Base-by-base conservation (phyloP, 2,329 filamentous ascomycete species). In the Sarocladium brachiariae region DNA sequence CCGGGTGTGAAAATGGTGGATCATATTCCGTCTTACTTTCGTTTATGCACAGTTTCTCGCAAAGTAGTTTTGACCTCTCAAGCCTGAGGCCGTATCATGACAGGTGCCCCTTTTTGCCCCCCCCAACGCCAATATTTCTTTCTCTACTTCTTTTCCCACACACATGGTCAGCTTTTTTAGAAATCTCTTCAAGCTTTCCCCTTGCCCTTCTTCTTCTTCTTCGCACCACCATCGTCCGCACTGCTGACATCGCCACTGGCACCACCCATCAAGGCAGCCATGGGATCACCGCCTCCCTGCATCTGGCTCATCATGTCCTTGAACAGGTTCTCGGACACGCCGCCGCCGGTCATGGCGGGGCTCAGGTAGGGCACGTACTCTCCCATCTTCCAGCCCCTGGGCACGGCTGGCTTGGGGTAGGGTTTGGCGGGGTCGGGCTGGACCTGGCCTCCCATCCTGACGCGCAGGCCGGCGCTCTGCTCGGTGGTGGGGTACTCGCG, bases 241-340 rank as follows among this genome's bases (percentile, higher is more conserved):
- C 59, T 60, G 23, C 60, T 61, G 10, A 58, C 57, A 35, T 45
- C 52, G 9, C 52, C 56, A 34, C 58, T 53, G 13, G 55, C 64
- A 25, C 60, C 66, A 7, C 65, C 69, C 69, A 71, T 71, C 51
- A 71, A 54, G 33, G 69, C 71, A 7, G 65, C 61, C 71, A 74
- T 73, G 7, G 67, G 69, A 35, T 75, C 73, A 0, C 70, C 74
- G 2, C 68, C 70, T 2, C 67, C 67, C 61, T 76, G 74, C 89
- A 97, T 95, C 72, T 95, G 89, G 62, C 83, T 85, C 91, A 97
- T 96, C 77, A 96, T 95, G 59, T 96, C 91, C 73, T 93, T 89
- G 62, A 97, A 83, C 54, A 96, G 81, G 63, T 97, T 95, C 67
- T 99, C 93, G 55, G 83, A 91, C 10, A 97, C 89, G 31, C 93